Conservation (phyloP, 345 rosid genomes). For the Dovyalis caffra region DNA sequence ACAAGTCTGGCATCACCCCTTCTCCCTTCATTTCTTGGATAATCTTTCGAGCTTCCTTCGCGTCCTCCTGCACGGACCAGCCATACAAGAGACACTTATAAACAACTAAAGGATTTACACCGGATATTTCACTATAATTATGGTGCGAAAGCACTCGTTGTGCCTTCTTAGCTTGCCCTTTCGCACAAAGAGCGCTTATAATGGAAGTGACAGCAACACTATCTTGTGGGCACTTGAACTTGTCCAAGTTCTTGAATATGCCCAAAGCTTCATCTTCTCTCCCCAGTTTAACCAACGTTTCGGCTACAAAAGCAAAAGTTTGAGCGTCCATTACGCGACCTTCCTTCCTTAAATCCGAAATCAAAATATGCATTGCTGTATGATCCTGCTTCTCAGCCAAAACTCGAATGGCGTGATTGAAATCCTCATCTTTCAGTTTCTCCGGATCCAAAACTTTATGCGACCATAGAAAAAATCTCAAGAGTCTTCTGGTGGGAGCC, state of each 20-base stretch:
- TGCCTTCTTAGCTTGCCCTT: conserved; percentile 81
- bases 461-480: conserved; percentile 85
- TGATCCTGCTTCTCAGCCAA: conserved; percentile 74
- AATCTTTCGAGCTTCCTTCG: conserved; percentile 67
- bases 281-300: conserved; percentile 65
- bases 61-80: conserved; percentile 64
- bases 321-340: conserved; percentile 55
- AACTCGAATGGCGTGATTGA: conserved; percentile 60
- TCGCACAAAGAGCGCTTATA: conserved; percentile 66
- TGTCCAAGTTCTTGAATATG: conserved; percentile 78
- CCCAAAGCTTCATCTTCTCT: conserved; percentile 84
- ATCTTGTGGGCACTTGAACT: conserved; percentile 68
- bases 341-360: conserved; percentile 64
- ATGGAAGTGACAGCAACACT: conserved; percentile 52
- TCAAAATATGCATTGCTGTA: conserved; percentile 54
- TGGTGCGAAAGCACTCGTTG: conserved; percentile 73
- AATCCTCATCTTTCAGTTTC: conserved; percentile 48
- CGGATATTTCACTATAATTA: conserved; percentile 41
- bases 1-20: conserved; percentile 55
- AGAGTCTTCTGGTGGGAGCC: conserved; percentile 62
- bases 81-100: conserved; percentile 67
- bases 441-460: conserved; percentile 33
- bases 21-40: conserved; percentile 72
- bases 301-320: conserved; percentile 60
- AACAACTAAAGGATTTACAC: conserved; percentile 46